Base-by-base conservation (phyloP, 1,284 basidiomycete species). In the Mycena citricolor region DNA sequence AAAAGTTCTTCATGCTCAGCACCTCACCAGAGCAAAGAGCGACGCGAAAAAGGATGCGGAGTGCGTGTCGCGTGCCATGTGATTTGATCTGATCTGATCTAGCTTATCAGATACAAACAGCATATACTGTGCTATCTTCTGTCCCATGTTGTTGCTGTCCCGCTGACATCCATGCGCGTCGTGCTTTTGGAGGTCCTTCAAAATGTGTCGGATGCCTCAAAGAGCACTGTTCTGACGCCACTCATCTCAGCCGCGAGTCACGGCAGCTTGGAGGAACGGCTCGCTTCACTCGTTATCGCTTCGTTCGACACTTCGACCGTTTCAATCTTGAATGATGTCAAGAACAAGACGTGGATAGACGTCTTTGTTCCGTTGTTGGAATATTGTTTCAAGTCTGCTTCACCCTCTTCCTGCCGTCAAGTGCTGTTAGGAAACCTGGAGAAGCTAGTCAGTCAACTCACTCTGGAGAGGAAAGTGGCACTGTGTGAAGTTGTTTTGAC, bases 61-160 rank as follows among this genome's bases (percentile, higher is more conserved):
- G 84, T 90, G 57, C 51, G 77, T 65, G 3, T 29, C 31, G 13
- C 14, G 14, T 41, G 13, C 26, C 7, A 23, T 10, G 32, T 6
- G 10, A 4, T 34, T 19, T 38, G 16, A 17, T 42, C 30, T 49
- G 12, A 52, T 37, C 16, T 55, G 12, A 50, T 30, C 8, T 34
- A 12, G 44, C 21, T 21, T 21, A 44, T 29, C 44, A 91, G 87
- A 43, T 84, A 86, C 64, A 90, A 86, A 57, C 79, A 83, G 49
- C 77, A 81, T 10, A 69, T 94, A 34, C 60, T 92, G 26, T 91
- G 86, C 60, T 95, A 79, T 65, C 63, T 97, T 2, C 65, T 90
- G 12, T 95, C 94, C 2, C 95, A 98, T 62, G 73, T 86, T 37
- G 73, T 79, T 26, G 78, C 79, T 5, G 80, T 88, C 59, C 67